Conservation (phyloP, 1,139 yeast genomes). For the Candida dubliniensis region DNA sequence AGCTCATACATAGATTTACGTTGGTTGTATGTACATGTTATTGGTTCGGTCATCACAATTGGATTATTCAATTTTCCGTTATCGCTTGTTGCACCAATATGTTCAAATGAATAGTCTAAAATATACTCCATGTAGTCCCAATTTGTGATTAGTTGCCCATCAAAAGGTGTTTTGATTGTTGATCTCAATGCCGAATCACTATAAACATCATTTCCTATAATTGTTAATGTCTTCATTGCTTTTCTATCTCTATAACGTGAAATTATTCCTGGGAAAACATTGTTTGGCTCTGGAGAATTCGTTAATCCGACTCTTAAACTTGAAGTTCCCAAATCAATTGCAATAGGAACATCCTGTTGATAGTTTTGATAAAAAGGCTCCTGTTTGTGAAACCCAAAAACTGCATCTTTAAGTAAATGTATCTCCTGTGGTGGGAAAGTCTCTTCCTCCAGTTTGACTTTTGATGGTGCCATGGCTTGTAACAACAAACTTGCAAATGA, state of each 20-base stretch:
- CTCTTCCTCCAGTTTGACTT: constrained; percentile 22
- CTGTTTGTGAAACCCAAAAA: constrained; percentile 8
- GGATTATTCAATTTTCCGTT: constrained; percentile 70
- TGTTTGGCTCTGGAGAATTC: constrained; percentile 51
- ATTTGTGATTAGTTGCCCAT: constrained; percentile 81
- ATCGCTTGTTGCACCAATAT: constrained; percentile 62
- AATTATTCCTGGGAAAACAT: constrained; percentile 66
- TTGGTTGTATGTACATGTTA: constrained; percentile 70
- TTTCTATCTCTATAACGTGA: constrained; percentile 81
- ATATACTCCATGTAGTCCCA: constrained; percentile 90
- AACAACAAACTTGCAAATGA: not conserved
- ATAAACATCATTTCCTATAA: constrained; percentile 81
- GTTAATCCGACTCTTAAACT: constrained; percentile 74
- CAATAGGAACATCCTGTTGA: constrained; percentile 65
- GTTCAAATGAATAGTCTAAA: constrained; percentile 80
- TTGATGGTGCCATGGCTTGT: constrained; percentile 20
- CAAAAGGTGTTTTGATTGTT: constrained; percentile 77
- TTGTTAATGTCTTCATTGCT: constrained; percentile 58
- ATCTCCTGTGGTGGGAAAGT: constrained; percentile 51
- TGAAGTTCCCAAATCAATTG: constrained; percentile 76
- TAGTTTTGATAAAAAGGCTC: constrained; percentile 60
- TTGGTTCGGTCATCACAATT: constrained; percentile 74
- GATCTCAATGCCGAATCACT: constrained; percentile 69
- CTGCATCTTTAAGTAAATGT: constrained; percentile 50
- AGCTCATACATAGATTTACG: constrained; percentile 75